A percentile compares a stretch with the other conserved stretches of the same genome.
These are phyloP conservation scores for Amanita polypyramis DNA, from an alignment of 768 basidiomycete genomes.

Conservation along the genomic window DNA sequence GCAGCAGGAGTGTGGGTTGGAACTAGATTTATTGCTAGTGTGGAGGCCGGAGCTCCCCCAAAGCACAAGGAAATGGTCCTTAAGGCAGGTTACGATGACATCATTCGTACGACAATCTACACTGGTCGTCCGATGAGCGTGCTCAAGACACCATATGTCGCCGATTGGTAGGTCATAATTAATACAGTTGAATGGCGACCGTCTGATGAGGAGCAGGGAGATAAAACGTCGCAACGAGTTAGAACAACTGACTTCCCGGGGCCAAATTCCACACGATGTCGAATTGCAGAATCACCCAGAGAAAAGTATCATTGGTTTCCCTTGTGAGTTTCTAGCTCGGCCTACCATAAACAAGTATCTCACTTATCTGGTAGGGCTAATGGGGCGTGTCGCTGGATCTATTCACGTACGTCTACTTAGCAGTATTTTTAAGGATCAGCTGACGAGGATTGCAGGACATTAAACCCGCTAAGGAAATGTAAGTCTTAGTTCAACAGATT, in stretches of 20 bases:
- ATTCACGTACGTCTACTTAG: constrained; percentile 36
- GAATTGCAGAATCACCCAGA: constrained; percentile 65
- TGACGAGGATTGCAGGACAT: constrained; percentile 39
- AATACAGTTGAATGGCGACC: background rate
- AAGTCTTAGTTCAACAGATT: constrained; percentile 17
- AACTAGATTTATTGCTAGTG: constrained; percentile 77
- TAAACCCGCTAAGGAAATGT: constrained; percentile 82
- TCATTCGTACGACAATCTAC: constrained; percentile 60
- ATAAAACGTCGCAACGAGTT: constrained; percentile 50
- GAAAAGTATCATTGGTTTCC: constrained; percentile 44
- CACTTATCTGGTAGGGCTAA: constrained; percentile 40
- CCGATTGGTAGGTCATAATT: constrained; percentile 40
- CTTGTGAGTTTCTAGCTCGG: constrained; percentile 33
- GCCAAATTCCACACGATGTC: constrained; percentile 66
- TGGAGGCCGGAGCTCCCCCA: constrained; percentile 70
- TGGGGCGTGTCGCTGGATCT: constrained; percentile 70
- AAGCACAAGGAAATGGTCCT: constrained; percentile 61
- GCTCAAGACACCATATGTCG: constrained; percentile 70
- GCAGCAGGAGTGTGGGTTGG: constrained; percentile 85
- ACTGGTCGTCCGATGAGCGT: constrained; percentile 76
- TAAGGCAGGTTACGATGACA: constrained; percentile 68
- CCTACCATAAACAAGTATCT: background rate
- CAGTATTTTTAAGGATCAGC: background rate
- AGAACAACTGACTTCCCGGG: constrained; percentile 42
- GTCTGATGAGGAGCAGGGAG: constrained; percentile 35